Base-by-base conservation (phyloP, 306 rosid genomes). In the Herpetospermum pedunculosum region DNA sequence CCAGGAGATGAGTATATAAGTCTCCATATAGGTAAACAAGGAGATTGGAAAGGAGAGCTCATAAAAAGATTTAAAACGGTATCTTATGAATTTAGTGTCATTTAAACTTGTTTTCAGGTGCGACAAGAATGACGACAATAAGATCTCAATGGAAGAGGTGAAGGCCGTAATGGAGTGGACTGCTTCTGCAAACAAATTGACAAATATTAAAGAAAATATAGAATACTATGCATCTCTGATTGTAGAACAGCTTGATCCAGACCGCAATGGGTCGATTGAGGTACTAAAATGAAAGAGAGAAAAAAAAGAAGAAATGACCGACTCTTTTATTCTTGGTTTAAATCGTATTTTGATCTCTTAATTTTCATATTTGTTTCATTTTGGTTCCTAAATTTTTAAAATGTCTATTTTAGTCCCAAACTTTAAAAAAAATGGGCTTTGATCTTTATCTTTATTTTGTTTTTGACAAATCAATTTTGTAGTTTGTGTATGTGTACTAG, bases 1-100 rank as follows among this genome's bases (percentile, higher is more conserved):
- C 90, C 92, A 1, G 87, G 83, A 57, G 92, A 88, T 76, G 86
- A 88, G 41, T 86, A 86, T 82, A 75, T 88, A 82, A 88, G 92
- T 73, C 87, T 86, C 47, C 92, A 86, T 68, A 81, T 88, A 49
- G n/a, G 85, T 84, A 50, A 88, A 53, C 48, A 67, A 64, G 92
- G 90, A 55, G 92, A 88, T 68, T 88, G 92, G 92, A 88, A 88
- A 5, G 48, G 73, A 34, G 87, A 79, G 67, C 85, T 88, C 29
- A 76, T 74, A 76, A 79, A 79, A 10, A 84, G 16, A 79, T 88
- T 86, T 77, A 67, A 49, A 28, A 10, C 80, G 88, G 92, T 88
- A 14, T n/a, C n/a, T n/a, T n/a, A n/a, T n/a, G n/a, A n/a, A n/a
- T n/a, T n/a, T n/a, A n/a, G n/a, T n/a, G n/a, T n/a, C n/a, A n/a